Base-by-base conservation (phyloP, 495 filamentous ascomycete genomes). In the Hypoxylon lenormandii region DNA sequence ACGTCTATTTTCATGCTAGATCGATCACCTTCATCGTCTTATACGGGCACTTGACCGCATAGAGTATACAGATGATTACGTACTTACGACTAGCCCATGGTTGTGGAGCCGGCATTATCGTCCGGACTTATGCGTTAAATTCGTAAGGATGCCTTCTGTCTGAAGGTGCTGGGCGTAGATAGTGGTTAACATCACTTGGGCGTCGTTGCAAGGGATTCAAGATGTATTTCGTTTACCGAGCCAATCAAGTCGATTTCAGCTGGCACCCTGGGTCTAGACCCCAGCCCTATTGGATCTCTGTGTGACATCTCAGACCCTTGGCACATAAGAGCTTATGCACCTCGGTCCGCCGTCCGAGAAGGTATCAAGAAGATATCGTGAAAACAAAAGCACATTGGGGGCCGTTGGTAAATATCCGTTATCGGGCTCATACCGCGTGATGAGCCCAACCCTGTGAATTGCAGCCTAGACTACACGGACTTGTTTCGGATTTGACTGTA, bases 111-210 rank as follows among this genome's bases (percentile, higher is more conserved):
- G 46, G 46, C 21, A 19, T 49, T 49, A 49, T 49, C 46, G 21
- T 28, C 46, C 46, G 46, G 46, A 49, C 46, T 49, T 49, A 49
- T 28, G 46, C 22, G 46, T 49, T 49, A 49, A 49, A 28, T 23
- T 49, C 46, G 46, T 33, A 33, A 26, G 22, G 16, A 26, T 7
- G 7, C 12, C 15, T 10, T 19, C 0, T n/a, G 2, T 5, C 4
- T n/a, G 46, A 49, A 49, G 22, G 4, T 12, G 18, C 28, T 49
- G 19, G 38, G 12, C 38, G 15, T 10, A 33, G 30, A 33, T 28
- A 13, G 46, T 49, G 5, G 11, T 23, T 28, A 12, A 21, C 18
- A n/a, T 28, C 22, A 22, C 12, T 6, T 15, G 46, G 46, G 3
- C 19, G 46, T 7, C 12, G 22, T 4, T 3, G 46, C 4, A 11